Evolutionary conservation across 495 filamentous ascomycete species (phyloP), one percentile per base, ranked within the genome.

Genomic region (Gamarada debralockiae): DNA sequence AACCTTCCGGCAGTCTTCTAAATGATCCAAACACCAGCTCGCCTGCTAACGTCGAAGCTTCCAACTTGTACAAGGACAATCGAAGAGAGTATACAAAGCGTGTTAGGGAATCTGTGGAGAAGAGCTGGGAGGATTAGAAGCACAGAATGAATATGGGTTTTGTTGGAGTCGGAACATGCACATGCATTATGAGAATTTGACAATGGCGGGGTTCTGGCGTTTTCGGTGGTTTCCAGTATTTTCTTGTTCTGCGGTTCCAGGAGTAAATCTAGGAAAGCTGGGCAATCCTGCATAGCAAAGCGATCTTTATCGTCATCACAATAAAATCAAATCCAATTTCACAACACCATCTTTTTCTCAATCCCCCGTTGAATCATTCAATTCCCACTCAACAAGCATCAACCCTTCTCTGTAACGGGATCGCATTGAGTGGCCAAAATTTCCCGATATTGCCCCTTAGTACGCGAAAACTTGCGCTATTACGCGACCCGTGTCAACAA

Each of bases 1-100:
- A 21, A 58, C 36, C 17, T 33, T 44, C 38, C 36, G 49, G 18
- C 48, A 98, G 93, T 78, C 72, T 98, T n/a, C 80, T 98, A 20
- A 97, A 98, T 65, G 93, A 98, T 63, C 93, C 93, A 6, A 98
- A 98, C 69, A 98, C 95, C 31, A 91, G 90, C 23, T 96, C 91
- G 2, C 93, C 93, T 2, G 93, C 93, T 44, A 98, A 98, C 62
- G 95, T 97, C 53, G 93, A 98, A 71, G 95, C 95, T 15, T 96
- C 90, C 17, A 98, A 97, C 68, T 82, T 98, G 1, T 98, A 96
- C 79, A 97, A 97, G 65, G 93, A 98, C 63, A 97, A 97, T 66
- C 82, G 92, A 55, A 85, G 90, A 62, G 93, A 98, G 67, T 98
- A 98, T 62, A 85, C 84, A 12, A 98, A 98, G 74, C 80, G 92